Base-by-base conservation (phyloP, 257 asterid species). In the Capsicum baccatum region DNA sequence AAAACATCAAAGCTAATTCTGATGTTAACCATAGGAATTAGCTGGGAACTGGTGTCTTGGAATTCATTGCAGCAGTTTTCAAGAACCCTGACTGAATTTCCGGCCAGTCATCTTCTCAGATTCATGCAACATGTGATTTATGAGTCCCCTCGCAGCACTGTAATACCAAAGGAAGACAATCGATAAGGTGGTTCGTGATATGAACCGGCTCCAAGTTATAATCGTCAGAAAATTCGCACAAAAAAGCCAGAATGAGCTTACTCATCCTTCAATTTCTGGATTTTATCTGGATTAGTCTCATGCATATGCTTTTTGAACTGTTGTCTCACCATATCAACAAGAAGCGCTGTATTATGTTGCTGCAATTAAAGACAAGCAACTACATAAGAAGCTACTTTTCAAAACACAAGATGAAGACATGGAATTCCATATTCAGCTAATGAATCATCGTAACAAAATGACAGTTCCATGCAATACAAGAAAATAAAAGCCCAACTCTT, bases 81-180 rank as follows among this genome's bases (percentile, higher is more conserved):
- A 39, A 39, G 44, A 39, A 39, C 44, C 44, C 44, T 39, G 44
- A 4, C 44, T 39, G 44, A 3, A 39, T 4, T 39, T 39, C 5
- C 5, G 44, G 44, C 44, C 44, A 39, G 44, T 39, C 44, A 39
- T 39, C 44, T 39, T 39, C 44, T 39, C 44, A 39, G 44, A 39
- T 39, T 39, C 44, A 39, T 39, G 44, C 44, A 39, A 39, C 44
- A 39, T 39, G 44, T 39, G 44, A 39, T 39, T 39, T 39, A 39
- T 39, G 84, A 96, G 89, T 62, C 99, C 99, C 83, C 99, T 90
- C 0, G 98, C 98, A 1, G 99, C 99, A 87, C 98, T 95, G 92
- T 88, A 84, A 73, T 86, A 21, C 52, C 83, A 83, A 54, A 83
- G 66, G 42, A 48, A 48, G 58, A 19, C 80, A 50, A 48, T 12